phyloP scores from a whole-genome alignment of 345 rosid species.

The Heritiera fomes region DNA sequence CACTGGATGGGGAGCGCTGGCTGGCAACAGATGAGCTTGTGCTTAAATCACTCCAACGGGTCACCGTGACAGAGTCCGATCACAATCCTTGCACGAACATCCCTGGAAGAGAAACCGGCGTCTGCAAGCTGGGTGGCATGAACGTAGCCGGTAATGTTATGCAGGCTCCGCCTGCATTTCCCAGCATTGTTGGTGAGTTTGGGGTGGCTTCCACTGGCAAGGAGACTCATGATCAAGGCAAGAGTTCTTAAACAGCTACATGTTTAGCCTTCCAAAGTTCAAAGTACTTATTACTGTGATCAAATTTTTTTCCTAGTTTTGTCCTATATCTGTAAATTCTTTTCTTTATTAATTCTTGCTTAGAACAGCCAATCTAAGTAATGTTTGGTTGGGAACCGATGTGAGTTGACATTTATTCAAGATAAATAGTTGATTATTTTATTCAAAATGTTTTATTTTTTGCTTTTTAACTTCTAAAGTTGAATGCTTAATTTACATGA shows the following conservation, averaged over 20 bases:
- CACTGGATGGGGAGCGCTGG: slow-evolving; percentile 11
- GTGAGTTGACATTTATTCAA: background rate
- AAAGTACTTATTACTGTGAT: background rate
- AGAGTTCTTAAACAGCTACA: slow-evolving; percentile 23
- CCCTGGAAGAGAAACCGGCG: slow-evolving; percentile 28
- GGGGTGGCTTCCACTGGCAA: slow-evolving; percentile 20
- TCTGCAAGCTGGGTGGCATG: slow-evolving; percentile 27
- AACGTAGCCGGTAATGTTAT: slow-evolving; percentile 27
- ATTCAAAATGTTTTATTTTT: too few relatives aligned
- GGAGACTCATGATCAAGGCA: background rate
- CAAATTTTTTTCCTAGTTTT: background rate
- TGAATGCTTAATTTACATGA: background rate
- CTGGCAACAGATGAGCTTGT: slow-evolving; percentile 10
- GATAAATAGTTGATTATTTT: background rate
- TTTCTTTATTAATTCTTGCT: background rate
- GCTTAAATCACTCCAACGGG: slow-evolving; percentile 25
- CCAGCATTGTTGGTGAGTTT: slow-evolving; percentile 6
- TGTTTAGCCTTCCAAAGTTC: background rate
- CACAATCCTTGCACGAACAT: slow-evolving; percentile 29
- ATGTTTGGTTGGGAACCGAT: background rate
- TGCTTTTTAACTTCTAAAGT: too few relatives aligned
- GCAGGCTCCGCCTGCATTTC: slow-evolving; percentile 20
- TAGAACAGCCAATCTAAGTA: background rate
- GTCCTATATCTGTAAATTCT: slow-evolving; percentile 7
- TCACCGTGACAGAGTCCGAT: slow-evolving; percentile 12